phyloP scores from a whole-genome alignment of 768 basidiomycete species.

The Serendipita sp. region DNA sequence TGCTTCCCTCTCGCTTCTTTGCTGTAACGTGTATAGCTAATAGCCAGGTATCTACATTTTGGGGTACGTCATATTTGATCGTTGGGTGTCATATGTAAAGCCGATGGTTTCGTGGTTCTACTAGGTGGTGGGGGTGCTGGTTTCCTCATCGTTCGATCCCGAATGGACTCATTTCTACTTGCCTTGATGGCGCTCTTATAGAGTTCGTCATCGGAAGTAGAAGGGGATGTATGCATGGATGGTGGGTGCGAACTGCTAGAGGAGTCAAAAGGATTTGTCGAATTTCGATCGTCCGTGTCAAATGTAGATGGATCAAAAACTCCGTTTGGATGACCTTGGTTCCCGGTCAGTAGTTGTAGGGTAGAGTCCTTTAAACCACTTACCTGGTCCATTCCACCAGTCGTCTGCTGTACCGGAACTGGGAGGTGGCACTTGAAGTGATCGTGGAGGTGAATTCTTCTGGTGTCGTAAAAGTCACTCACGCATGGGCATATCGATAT shows the following conservation, averaged over 20 bases:
- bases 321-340: constrained; percentile 42
- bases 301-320: constrained; percentile 19
- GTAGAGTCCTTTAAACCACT: constrained; percentile 9
- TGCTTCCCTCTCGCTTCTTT: too few relatives aligned
- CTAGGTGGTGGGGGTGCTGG: constrained; percentile 16
- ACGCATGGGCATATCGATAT: neutral
- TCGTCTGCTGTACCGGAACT: constrained; percentile 49
- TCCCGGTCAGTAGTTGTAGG: neutral
- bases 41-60: neutral
- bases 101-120: constrained; percentile 7
- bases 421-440: constrained; percentile 56
- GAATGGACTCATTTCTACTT: constrained; percentile 38
- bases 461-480: neutral
- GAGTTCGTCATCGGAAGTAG: constrained; percentile 73
- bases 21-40: neutral
- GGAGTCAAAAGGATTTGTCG: constrained; percentile 60
- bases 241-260: constrained; percentile 42
- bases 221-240: constrained; percentile 34
- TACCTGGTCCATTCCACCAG: constrained; percentile 72
- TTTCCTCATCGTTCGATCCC: constrained; percentile 19
- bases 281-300: constrained; percentile 20
- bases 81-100: neutral
- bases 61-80: neutral
- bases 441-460: neutral
- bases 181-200: constrained; percentile 57